These are phyloP conservation scores for Citrullus amarus DNA, from an alignment of 306 rosid species.

Conservation along the genomic window DNA sequence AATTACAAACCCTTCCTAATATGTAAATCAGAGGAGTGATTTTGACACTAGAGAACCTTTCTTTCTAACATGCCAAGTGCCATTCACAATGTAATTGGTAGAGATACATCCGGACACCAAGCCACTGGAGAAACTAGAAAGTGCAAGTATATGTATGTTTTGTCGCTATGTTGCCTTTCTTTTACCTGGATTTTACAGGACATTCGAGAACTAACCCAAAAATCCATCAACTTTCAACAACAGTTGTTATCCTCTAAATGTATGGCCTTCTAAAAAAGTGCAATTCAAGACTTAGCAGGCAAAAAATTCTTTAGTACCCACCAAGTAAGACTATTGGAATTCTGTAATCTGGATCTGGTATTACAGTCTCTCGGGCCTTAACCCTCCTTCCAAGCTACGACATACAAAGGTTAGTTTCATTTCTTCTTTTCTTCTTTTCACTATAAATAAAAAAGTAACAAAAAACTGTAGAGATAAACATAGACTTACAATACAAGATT, in stretches of 20 bases:
- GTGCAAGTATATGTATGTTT: neutral
- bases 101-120: neutral
- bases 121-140: neutral
- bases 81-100: neutral
- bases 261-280: neutral
- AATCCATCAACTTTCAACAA: neutral
- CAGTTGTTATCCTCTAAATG: neutral
- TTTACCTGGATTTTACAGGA: neutral
- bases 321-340: slow-evolving; percentile 85
- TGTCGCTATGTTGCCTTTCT: neutral
- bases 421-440: neutral
- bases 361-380: slow-evolving; percentile 48
- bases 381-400: slow-evolving; percentile 62
- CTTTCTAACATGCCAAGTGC: neutral
- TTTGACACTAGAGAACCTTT: neutral
- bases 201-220: neutral
- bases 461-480: neutral
- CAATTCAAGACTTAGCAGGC: neutral
- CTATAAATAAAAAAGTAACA: neutral
- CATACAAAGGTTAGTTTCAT: slow-evolving; percentile 11
- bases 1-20: neutral
- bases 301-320: slow-evolving; percentile 25
- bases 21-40: neutral
- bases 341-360: slow-evolving; percentile 88
- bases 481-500: neutral